Percentiles rank a stretch among this genome's conserved stretches.
These are phyloP conservation scores for Cynanchum wilfordii DNA, from an alignment of 257 asterid genomes.

Conservation along the genomic window DNA sequence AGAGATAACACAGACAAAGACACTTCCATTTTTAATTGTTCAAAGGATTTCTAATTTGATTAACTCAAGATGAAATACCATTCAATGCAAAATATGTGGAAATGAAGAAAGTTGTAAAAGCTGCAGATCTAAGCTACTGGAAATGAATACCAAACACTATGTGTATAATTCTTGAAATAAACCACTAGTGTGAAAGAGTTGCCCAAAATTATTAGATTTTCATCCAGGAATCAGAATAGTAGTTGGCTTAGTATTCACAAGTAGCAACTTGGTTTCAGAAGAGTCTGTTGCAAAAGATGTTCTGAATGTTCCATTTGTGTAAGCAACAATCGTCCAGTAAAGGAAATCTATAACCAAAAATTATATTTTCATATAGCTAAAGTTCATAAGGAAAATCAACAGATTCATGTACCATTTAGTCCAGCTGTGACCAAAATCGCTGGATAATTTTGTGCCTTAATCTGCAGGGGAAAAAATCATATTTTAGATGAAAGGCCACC, in stretches of 20 bases:
- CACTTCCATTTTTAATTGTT: background rate
- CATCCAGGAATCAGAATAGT: background rate
- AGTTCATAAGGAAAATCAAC: conserved; percentile 12
- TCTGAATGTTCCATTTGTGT: background rate
- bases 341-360: background rate
- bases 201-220: background rate
- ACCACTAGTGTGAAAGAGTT: too few species aligned
- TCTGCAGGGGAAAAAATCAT: conserved; percentile 35
- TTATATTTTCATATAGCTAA: background rate
- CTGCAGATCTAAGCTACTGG: too few species aligned
- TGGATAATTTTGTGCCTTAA: conserved; percentile 71
- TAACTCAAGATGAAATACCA: background rate
- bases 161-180: background rate
- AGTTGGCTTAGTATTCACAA: too few species aligned
- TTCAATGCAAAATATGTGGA: background rate
- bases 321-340: background rate
- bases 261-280: background rate
- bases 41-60: background rate
- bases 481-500: conserved; percentile 15
- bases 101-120: background rate
- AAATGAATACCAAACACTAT: background rate
- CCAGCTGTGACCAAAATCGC: conserved; percentile 87
- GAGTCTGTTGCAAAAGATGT: background rate
- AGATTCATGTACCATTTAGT: conserved; percentile 62
- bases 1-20: background rate